Evolutionary conservation across 768 basidiomycete species (phyloP).

Genomic region (Sarcodon sp.): DNA sequence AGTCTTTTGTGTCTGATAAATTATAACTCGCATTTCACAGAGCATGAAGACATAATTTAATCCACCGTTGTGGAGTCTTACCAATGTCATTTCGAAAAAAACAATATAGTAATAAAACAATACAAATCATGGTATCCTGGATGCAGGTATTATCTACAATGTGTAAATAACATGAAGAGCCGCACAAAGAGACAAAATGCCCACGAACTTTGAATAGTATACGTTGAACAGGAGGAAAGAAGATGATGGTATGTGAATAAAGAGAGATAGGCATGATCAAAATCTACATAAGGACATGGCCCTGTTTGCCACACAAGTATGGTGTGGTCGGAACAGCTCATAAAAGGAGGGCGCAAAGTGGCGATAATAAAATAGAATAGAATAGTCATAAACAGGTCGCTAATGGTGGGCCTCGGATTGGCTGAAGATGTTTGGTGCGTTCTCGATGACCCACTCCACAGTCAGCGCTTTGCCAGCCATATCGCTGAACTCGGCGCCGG

Average conservation of each 20-base stretch:
- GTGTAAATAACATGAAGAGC: no score
- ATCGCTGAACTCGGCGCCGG: constrained; percentile 85
- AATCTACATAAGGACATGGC: constrained; percentile 6
- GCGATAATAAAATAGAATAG: constrained; percentile 1
- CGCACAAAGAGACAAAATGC: no score
- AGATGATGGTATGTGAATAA: constrained; percentile 13
- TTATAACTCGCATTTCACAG: no score
- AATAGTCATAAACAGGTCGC: constrained; percentile 3
- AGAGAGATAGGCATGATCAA: constrained; percentile 11
- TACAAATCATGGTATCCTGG: no score
- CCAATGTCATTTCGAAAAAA: no score
- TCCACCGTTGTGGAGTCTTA: no score
- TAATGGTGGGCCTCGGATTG: constrained; percentile 2
- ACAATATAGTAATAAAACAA: no score
- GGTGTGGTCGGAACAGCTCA: constrained; percentile 3
- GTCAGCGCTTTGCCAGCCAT: constrained; percentile 94
- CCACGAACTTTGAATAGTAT: no score
- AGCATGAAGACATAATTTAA: no score
- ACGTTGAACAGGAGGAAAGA: constrained; percentile 3
- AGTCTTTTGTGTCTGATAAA: no score
- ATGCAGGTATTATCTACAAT: no score
- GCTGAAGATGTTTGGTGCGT: constrained; percentile 47
- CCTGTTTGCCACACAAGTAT: not conserved
- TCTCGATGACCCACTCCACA: constrained; percentile 91
- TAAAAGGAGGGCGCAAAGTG: constrained; percentile 7